Base-by-base conservation (phyloP, 345 rosid genomes). In the Microcos paniculata region DNA sequence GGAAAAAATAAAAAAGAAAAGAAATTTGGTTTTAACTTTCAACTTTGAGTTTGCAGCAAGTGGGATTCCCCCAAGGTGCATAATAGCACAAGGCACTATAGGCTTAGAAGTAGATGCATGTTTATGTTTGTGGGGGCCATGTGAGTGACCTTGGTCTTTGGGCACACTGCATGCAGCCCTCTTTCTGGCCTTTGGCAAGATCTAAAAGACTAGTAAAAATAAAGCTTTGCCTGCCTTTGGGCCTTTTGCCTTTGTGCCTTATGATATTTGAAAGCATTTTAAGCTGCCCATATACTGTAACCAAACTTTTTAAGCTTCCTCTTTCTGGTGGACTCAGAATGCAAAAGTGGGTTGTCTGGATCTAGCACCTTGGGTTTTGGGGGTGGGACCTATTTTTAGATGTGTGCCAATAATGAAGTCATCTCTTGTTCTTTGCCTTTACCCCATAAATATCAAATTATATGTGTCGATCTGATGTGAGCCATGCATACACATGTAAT, bases 401-500 rank as follows among this genome's bases (percentile, higher is more conserved):
- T 35, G n/a, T 23, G 10, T 51, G 6, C 68, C 58, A 59, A 30
- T 55, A 49, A 73, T 63, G 73, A 70, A 49, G 42, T 40, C 71
- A 72, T 61, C 74, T 78, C 71, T 28, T 30, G 66, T 58, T 62
- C 48, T 77, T 76, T 59, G 65, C 40, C 56, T 51, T 74, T 48
- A 43, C 33, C 80, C 33, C 42, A 33, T 67, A 18, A 8, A 51
- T 53, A 45, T 13, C 12, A 61, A 51, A 21, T 15, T 26, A 26
- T 18, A 48, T 53, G 30, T 62, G 72, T 26, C 69, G 52, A 78
- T 64, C 66, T 80, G 76, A 78, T 78, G 40, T 52, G 57, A 67
- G 42, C 75, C 82, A 62, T 78, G 76, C 78, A 65, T 45, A 52
- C 69, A 65, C 58, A 71, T 76, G 73, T 74, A 80, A 78, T 82